These are phyloP conservation scores for Mycena haematopus DNA, from an alignment of 768 basidiomycete genomes.

Conservation along the genomic window DNA sequence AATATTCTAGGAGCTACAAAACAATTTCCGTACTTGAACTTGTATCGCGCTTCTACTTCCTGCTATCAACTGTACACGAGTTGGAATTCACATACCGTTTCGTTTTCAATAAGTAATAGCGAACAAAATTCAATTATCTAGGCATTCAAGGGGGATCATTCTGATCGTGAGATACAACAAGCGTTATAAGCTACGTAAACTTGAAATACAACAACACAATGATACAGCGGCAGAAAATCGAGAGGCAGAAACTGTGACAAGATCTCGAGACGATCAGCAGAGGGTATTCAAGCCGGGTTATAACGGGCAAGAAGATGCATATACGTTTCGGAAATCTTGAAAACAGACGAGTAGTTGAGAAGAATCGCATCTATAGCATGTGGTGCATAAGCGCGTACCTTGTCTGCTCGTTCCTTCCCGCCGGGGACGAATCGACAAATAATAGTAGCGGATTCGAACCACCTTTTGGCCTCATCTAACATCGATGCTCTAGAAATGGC, in stretches of 20 bases:
- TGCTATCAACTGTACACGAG: not conserved
- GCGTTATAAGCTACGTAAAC: slow-evolving; percentile 1
- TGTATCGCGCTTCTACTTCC: not conserved
- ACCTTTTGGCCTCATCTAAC: slow-evolving; percentile 82
- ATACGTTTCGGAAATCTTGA: slow-evolving; percentile 77
- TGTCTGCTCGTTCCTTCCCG: slow-evolving; percentile 68
- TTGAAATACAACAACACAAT: slow-evolving; percentile 10
- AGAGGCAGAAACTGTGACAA: too few relatives aligned
- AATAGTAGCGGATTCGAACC: slow-evolving; percentile 82
- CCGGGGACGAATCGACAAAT: slow-evolving; percentile 81
- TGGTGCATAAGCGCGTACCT: slow-evolving; percentile 50
- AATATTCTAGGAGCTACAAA: slow-evolving; percentile 6
- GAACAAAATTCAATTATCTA: not conserved
- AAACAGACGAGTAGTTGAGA: not conserved
- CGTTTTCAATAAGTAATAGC: too few relatives aligned
- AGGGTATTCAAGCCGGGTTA: slow-evolving; percentile 13
- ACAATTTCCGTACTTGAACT: not conserved
- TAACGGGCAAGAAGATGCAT: slow-evolving; percentile 69
- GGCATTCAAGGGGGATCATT: not conserved
- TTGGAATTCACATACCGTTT: not conserved
- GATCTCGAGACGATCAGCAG: not conserved
- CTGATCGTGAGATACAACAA: slow-evolving; percentile 7
- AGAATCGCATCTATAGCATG: not conserved
- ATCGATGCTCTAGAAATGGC: slow-evolving; percentile 59
- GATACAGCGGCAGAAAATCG: slow-evolving; percentile 16